phyloP scores from a whole-genome alignment of 805 yeast species.

The Metschnikowia similis region DNA sequence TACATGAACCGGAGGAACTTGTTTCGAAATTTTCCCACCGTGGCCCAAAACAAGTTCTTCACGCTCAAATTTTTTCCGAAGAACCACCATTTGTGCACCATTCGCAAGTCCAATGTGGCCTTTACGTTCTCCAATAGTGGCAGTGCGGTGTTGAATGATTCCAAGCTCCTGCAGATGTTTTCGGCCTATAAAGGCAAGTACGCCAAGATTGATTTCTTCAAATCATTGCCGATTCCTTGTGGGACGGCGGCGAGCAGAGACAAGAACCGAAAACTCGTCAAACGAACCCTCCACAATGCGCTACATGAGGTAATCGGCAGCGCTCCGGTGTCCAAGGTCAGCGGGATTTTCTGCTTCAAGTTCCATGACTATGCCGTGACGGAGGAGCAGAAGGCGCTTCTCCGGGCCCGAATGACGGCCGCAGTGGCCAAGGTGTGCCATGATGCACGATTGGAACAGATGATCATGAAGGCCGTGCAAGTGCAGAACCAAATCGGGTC shows the following conservation, averaged over 20 bases:
- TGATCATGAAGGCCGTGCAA: background rate
- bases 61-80: slow-evolving; percentile 27
- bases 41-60: slow-evolving; percentile 21
- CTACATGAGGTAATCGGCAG: slow-evolving; percentile 5
- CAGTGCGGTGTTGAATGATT: slow-evolving; percentile 25
- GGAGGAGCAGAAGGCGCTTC: background rate
- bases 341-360: slow-evolving; percentile 14
- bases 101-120: slow-evolving; percentile 37
- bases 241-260: slow-evolving; percentile 31
- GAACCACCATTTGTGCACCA: slow-evolving; percentile 22
- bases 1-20: slow-evolving; percentile 9
- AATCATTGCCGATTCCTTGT: slow-evolving; percentile 24
- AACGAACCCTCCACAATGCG: slow-evolving; percentile 7
- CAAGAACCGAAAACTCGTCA: slow-evolving; percentile 35
- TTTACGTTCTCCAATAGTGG: slow-evolving; percentile 29
- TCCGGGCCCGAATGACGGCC: slow-evolving; percentile 1
- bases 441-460: background rate
- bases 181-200: slow-evolving; percentile 28
- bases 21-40: slow-evolving; percentile 14
- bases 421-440: slow-evolving; percentile 12
- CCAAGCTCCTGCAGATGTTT: slow-evolving; percentile 18
- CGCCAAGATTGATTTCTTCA: slow-evolving; percentile 19
- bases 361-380: slow-evolving; percentile 9
- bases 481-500: slow-evolving; percentile 4
- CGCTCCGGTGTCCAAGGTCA: slow-evolving; percentile 7